Evolutionary conservation across 75 land plant species (phyloP), one percentile per base, ranked within the genome.

Genomic region (Gnetum montanum): DNA sequence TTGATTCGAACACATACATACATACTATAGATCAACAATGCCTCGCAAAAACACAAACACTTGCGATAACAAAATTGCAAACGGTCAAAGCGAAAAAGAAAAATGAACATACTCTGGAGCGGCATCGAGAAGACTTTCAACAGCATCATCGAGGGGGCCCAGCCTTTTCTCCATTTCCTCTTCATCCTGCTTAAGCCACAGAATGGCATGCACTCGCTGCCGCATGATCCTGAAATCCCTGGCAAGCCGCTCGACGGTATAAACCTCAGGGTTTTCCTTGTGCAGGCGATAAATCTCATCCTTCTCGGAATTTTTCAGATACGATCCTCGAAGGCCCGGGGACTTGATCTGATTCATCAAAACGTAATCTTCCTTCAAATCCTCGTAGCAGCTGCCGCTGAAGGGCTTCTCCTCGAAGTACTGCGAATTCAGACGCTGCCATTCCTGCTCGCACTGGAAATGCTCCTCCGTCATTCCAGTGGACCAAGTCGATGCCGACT

Each of bases 191-290:
- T 88, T 92, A 22, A 92, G 79, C 95, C 95, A 92, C 25, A 92
- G 61, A 58, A 92, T 92, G 1, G 95, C 95, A 58, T 88, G 90
- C 34, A 92, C 97, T 43, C 97, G 68, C 77, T 92, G 95, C 61
- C 85, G 69, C 84, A 93, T 71, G 20, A 92, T 73, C 58, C 79
- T 49, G 20, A 67, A 92, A 61, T 88, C 95, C 68, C 77, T 81
- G 1, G 95, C 97, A 34, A 92, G 61, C 70, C 64, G 70, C 65
- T 92, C 97, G 19, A 92, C 76, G 2, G 83, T 81, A 28, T 89
- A 81, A 36, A 69, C 64, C 73, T 76, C 79, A 3, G 97, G 97
- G 48, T 88, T 64, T 69, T 84, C 79, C 70, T 82, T 88, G 65
- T 92, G 94, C 58, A 79, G 34, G 55, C 70, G 54, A 50, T 90